phyloP scores from a whole-genome alignment of 2,329 filamentous ascomycete species.

The Helotiales sp. region DNA sequence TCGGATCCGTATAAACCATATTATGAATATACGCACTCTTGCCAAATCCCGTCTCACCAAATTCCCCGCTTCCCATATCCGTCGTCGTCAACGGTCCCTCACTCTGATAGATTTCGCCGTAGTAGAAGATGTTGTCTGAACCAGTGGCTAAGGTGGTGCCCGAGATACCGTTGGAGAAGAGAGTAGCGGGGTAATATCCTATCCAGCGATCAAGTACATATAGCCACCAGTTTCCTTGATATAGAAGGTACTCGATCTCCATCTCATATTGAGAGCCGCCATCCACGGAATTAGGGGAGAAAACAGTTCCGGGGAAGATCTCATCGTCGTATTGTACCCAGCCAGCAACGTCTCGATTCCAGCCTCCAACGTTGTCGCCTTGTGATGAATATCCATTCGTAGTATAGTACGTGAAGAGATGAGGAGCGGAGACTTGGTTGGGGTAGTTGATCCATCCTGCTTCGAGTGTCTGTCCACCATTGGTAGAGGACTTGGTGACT shows the following conservation, averaged over 20 bases:
- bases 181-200: conserved; percentile 18
- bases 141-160: conserved; percentile 4
- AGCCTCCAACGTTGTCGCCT: conserved; percentile 15
- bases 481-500: conserved; percentile 4
- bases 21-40: conserved; percentile 12
- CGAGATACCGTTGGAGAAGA: conserved; percentile 4
- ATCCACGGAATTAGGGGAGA: conserved; percentile 2
- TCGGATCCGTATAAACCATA: conserved; percentile 10
- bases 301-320: conserved; percentile 17
- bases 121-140: conserved; percentile 13
- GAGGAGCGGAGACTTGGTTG: conserved; percentile 7
- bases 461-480: conserved; percentile 15
- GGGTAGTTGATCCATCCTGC: conserved; percentile 22
- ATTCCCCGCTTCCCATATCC: conserved; percentile 19
- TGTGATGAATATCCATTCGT: conserved; percentile 10
- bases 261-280: conserved; percentile 15
- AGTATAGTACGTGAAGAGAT: conserved; percentile 20
- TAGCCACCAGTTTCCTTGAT: conserved; percentile 18
- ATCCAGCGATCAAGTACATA: conserved; percentile 15
- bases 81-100: conserved; percentile 13
- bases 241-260: conserved; percentile 13
- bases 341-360: conserved; percentile 15
- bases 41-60: conserved; percentile 1
- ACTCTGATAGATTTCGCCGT: conserved; percentile 17
- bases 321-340: conserved; percentile 17